These are phyloP conservation scores for Meripilus lineatus DNA, from an alignment of 1,284 basidiomycete genomes.

Conservation along the genomic window DNA sequence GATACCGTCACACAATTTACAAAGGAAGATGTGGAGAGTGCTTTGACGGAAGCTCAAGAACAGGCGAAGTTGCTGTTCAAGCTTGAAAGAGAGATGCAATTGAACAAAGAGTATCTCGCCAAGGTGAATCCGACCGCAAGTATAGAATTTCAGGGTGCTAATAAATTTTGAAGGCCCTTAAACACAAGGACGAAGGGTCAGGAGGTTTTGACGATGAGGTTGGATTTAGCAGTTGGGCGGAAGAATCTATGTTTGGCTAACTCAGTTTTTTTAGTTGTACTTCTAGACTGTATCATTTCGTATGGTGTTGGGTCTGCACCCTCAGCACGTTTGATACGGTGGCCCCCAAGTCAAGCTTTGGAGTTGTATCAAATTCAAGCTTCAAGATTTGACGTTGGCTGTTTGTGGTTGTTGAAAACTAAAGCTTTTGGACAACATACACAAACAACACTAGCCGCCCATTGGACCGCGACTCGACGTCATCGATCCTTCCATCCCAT, in stretches of 20 bases:
- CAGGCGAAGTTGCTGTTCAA: constrained; percentile 46
- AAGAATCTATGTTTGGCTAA: constrained; percentile 2
- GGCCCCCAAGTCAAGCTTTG: too few relatives aligned
- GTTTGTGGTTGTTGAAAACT: too few relatives aligned
- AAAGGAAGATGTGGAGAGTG: constrained; percentile 58
- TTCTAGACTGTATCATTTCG: too few relatives aligned
- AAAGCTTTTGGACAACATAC: too few relatives aligned
- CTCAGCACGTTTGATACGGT: too few relatives aligned
- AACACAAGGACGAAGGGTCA: constrained; percentile 25
- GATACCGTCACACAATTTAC: constrained; percentile 58
- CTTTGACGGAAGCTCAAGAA: constrained; percentile 55
- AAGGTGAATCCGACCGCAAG: constrained; percentile 37
- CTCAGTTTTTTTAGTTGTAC: too few relatives aligned
- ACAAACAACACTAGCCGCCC: too few relatives aligned
- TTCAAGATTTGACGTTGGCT: too few relatives aligned
- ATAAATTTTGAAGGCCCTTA: constrained; percentile 19
- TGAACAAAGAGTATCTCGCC: constrained; percentile 60
- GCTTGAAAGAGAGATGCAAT: constrained; percentile 53
- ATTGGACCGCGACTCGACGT: too few relatives aligned
- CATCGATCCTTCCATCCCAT: too few relatives aligned
- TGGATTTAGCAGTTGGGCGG: neutral
- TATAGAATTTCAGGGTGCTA: neutral
- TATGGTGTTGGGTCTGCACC: too few relatives aligned
- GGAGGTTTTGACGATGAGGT: constrained; percentile 24
- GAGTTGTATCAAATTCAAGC: too few relatives aligned